Evolutionary conservation across 768 basidiomycete species (phyloP).

Genomic region (Lentinula detonsa): DNA sequence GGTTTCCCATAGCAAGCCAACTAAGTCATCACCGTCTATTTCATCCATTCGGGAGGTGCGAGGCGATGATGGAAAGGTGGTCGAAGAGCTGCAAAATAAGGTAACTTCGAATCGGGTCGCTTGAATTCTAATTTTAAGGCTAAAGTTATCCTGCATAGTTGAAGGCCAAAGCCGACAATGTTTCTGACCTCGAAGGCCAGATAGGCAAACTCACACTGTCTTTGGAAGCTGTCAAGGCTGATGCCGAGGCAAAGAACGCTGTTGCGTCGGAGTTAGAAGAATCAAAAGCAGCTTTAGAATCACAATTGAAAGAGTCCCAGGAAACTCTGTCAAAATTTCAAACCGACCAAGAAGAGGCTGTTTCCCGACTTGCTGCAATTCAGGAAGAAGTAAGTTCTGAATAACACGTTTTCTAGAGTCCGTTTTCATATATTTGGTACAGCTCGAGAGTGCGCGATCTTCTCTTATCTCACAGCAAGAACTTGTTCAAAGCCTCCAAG

Average conservation of each 20-base stretch:
- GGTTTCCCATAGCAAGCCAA: conserved; percentile 30
- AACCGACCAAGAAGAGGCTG: conserved; percentile 23
- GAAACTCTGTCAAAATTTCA: conserved; percentile 32
- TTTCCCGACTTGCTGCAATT: conserved; percentile 32
- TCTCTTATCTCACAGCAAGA: conserved; percentile 34
- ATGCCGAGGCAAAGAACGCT: conserved; percentile 40
- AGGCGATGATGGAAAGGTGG: conserved; percentile 45
- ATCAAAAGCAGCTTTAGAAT: conserved; percentile 43
- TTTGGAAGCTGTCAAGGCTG: conserved; percentile 38
- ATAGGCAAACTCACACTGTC: conserved; percentile 42
- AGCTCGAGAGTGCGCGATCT: conserved; percentile 33
- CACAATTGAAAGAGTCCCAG: conserved; percentile 37
- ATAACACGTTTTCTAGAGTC: background rate
- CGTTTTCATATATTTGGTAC: conserved; percentile 27
- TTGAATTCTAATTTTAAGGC: background rate
- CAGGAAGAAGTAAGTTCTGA: conserved; percentile 43
- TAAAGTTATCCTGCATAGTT: conserved; percentile 35
- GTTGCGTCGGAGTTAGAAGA: conserved; percentile 40
- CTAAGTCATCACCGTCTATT: conserved; percentile 53
- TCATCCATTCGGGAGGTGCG: conserved; percentile 70
- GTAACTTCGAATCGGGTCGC: conserved; percentile 24
- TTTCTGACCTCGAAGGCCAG: conserved; percentile 49
- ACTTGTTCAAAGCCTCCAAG: conserved; percentile 40
- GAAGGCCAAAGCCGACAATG: conserved; percentile 46
- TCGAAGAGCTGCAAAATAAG: conserved; percentile 57